Conservation (phyloP, 805 yeast species). For the Torulaspora gathmanii region DNA sequence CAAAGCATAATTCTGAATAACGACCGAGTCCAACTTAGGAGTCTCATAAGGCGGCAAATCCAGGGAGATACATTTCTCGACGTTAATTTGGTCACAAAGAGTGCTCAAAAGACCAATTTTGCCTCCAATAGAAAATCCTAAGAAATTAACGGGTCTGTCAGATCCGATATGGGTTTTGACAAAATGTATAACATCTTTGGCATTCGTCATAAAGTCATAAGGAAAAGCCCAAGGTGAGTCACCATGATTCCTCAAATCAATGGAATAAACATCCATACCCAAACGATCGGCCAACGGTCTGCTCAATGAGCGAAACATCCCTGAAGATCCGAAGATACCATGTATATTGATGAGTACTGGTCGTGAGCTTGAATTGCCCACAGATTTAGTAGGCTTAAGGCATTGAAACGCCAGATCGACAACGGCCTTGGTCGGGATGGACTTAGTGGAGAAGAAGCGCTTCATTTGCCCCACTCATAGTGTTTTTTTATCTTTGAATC, state of each 20-base stretch:
- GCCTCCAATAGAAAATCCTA: constrained; percentile 63
- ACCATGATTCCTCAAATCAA: constrained; percentile 59
- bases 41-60: constrained; percentile 34
- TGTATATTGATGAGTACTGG: constrained; percentile 46
- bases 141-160: constrained; percentile 32
- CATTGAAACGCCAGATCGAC: constrained; percentile 24
- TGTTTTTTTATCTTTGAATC: neutral
- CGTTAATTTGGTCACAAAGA: constrained; percentile 27
- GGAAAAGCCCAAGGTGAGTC: constrained; percentile 43
- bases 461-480: constrained; percentile 2
- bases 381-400: constrained; percentile 11
- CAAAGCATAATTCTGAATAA: constrained; percentile 20
- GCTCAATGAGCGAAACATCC: constrained; percentile 41
- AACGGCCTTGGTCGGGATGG: constrained; percentile 18
- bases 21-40: constrained; percentile 19
- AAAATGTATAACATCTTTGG: constrained; percentile 41
- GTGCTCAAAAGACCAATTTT: constrained; percentile 48
- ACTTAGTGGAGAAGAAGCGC: constrained; percentile 7
- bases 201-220: constrained; percentile 42
- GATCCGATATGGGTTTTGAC: constrained; percentile 28
- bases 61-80: constrained; percentile 43
- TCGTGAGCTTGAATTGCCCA: neutral
- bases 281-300: constrained; percentile 34
- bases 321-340: constrained; percentile 51
- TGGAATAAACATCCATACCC: constrained; percentile 37